Evolutionary conservation across 208 protist species (phyloP), one percentile per base, ranked within the genome.

Genomic region (Leishmania amazonensis): DNA sequence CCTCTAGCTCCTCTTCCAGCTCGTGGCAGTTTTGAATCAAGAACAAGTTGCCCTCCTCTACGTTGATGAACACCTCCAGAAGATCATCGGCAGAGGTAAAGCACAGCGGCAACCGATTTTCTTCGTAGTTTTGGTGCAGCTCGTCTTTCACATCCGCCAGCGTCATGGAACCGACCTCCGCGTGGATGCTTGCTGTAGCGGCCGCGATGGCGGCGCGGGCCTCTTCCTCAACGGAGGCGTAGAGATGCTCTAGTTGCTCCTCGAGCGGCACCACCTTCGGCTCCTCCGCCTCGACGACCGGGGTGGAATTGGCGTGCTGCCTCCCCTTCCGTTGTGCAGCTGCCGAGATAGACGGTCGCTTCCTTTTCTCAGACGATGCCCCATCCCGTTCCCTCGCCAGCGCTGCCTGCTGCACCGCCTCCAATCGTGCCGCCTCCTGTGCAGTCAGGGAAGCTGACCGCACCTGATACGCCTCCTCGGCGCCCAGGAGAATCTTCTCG

Each of bases 21-120:
- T 97, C 94, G 82, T 99, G 98, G 62, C 90, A 98, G 87, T 98
- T 99, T 83, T 99, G 97, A 79, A 99, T 99, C 40, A 99, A 89
- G 76, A 99, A 99, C 60, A 99, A 88, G 72, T 99, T 99, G 35
- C 95, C 93, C 79, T 99, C 98, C 86, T 99, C 97, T 2, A 99
- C 94, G 77, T 96, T 96, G 67, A 97, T 96, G 88, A 99, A 99
- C 64, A 98, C 96, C 75, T 98, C 93, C 31, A 99, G 92, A 42
- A 99, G 88, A 81, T 99, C 95, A 65, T 97, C 89, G 17, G 98
- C 97, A 24, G 94, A 89, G 38, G 65, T 85, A 75, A 99, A 99
- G 88, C 96, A 99, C 91, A 98, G 96, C 19, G 95, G 96, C 75
- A 96, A 87, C 24, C 89, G 89, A n/a, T 91, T 85, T 75, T 94